Percentiles rank a stretch among this genome's conserved stretches.
phyloP scores from a whole-genome alignment of 2,329 filamentous ascomycete genomes.

The Penicillium hesseltinei region DNA sequence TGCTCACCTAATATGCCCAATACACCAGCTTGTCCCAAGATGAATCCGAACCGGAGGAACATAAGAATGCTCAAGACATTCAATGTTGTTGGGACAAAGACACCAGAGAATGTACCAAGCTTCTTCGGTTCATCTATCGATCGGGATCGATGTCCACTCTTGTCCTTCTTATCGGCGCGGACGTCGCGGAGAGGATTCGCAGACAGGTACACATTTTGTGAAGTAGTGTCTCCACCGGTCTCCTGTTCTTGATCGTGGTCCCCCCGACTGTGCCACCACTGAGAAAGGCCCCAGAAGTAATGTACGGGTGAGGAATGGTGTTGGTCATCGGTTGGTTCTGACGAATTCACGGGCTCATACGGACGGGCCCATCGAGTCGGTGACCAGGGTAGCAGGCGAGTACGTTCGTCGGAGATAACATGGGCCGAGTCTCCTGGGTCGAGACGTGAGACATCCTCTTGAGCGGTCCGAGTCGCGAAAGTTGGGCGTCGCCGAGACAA shows the following conservation, averaged over 20 bases:
- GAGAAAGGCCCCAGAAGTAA: conserved; percentile 25
- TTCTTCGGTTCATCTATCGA: conserved; percentile 52
- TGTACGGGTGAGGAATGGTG: conserved; percentile 22
- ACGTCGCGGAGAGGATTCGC: conserved; percentile 27
- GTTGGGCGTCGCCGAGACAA: conserved; percentile 39
- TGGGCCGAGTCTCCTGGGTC: conserved; percentile 31
- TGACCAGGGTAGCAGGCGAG: conserved; percentile 24
- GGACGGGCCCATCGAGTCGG: conserved; percentile 21
- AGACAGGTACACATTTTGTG: conserved; percentile 15
- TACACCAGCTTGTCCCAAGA: conserved; percentile 76
- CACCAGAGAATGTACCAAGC: conserved; percentile 72
- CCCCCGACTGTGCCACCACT: conserved; percentile 23
- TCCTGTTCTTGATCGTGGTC: conserved; percentile 13
- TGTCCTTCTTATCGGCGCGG: conserved; percentile 35
- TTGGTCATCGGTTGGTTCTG: conserved; percentile 15
- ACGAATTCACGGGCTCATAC: conserved; percentile 26
- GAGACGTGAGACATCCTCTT: conserved; percentile 39
- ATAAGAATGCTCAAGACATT: conserved; percentile 89
- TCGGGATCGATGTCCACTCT: conserved; percentile 25
- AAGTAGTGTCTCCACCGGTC: conserved; percentile 5
- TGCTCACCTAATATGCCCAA: conserved; percentile 72
- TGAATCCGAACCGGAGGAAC: conserved; percentile 85
- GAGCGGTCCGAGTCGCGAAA: conserved; percentile 39
- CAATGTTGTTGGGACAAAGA: conserved; percentile 84
- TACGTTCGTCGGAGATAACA: conserved; percentile 23